Base-by-base conservation (phyloP, 2,329 filamentous ascomycete species). In the Fusarium nematophilum region DNA sequence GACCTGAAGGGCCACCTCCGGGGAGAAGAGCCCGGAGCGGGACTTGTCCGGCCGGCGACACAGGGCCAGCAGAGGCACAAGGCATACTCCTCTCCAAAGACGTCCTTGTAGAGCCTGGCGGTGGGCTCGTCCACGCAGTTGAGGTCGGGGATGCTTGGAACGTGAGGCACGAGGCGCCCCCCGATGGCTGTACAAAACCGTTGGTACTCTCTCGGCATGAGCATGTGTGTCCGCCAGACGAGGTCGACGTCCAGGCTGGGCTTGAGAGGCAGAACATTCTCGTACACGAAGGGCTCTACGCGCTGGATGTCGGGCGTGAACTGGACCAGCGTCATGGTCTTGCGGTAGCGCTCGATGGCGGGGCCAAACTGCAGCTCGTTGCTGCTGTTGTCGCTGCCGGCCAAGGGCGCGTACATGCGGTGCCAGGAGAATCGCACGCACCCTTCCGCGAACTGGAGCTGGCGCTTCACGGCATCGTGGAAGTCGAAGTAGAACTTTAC, bases 21-120 rank as follows among this genome's bases (percentile, higher is more conserved):
- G 9, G 14, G 31, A 7, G 42, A 39, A 8, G 40, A 39, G 34
- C 39, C 50, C 38, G 21, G 31, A 9, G 27, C 8, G 7, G 40
- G 31, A 7, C n/a, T 33, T 29, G 14, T 49, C 14, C 53, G 44
- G 8, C 52, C 48, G n/a, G 53, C 34, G 10, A 68, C 57, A 36
- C 65, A 68, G 21, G 37, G 44, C 64, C 62, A 59, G 15, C 62
- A 67, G 30, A 67, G 29, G 15, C 64, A 65, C 11, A 62, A 15
- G 17, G 14, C 23, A 27, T 64, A 62, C 13, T 40, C 44, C 15
- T 59, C 56, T 3, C 46, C 36, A 33, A 64, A 63, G 1, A 55
- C 23, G 6, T 64, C 44, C 29, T 43, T 26, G 8, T 53, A 68
- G 15, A 56, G 25, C 11, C 15, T 43, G 9, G 48, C 38, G 3